Conservation (phyloP, 1,284 basidiomycete genomes). For the Quambalaria eucalypti region DNA sequence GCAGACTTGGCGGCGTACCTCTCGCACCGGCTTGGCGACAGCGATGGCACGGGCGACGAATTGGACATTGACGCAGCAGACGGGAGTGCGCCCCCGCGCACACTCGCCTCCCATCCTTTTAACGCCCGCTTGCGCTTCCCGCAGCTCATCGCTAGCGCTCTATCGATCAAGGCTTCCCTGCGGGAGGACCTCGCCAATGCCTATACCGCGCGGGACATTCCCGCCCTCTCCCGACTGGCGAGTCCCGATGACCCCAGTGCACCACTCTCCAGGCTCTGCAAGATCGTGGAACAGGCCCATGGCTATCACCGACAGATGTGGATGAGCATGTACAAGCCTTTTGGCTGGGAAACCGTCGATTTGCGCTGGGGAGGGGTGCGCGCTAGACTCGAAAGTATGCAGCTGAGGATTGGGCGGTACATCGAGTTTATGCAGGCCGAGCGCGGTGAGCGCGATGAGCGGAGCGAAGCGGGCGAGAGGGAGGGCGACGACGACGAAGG, state of each 20-base stretch:
- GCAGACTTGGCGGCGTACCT: constrained; percentile 6
- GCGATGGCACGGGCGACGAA: neutral
- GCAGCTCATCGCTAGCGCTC: constrained; percentile 15
- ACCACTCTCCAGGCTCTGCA: constrained; percentile 5
- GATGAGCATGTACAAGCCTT: constrained; percentile 42
- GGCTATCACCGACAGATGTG: constrained; percentile 42
- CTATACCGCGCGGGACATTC: constrained; percentile 21
- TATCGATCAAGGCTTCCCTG: constrained; percentile 25
- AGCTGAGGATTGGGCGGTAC: constrained; percentile 19
- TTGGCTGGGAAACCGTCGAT: constrained; percentile 47
- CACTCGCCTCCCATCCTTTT: constrained; percentile 19
- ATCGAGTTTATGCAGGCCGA: constrained; percentile 13
- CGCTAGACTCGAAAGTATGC: constrained; percentile 44
- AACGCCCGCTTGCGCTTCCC: constrained; percentile 29
- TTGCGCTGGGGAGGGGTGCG: constrained; percentile 46
- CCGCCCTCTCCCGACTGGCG: constrained; percentile 15
- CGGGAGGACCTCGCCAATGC: constrained; percentile 24
- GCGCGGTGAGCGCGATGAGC: neutral
- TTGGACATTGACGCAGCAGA: too few relatives aligned
- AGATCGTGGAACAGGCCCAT: constrained; percentile 31
- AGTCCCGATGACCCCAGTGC: constrained; percentile 1
- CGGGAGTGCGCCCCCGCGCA: too few relatives aligned
- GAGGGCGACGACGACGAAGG: neutral
- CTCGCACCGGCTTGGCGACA: neutral
- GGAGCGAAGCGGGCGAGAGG: neutral